Percentiles rank a stretch among this genome's conserved stretches.
Evolutionary conservation across 2,329 filamentous ascomycete genomes (phyloP).

Genomic region (Fusarium brevicatenulatum): DNA sequence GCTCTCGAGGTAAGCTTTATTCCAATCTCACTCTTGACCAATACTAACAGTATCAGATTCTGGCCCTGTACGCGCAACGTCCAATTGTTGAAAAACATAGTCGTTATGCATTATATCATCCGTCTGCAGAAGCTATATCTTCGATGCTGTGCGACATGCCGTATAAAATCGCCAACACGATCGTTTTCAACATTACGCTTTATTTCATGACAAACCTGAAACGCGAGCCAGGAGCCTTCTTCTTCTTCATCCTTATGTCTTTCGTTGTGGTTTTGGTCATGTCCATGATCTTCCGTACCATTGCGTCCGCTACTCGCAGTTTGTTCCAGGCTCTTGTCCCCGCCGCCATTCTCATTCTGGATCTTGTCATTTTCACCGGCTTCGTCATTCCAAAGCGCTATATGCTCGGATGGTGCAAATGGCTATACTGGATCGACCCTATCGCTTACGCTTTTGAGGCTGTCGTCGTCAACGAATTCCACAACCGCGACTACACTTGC

Average conservation of each 20-base stretch:
- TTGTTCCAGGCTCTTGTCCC: slow-evolving; percentile 46
- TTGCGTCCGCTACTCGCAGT: slow-evolving; percentile 43
- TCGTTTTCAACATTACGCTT: slow-evolving; percentile 81
- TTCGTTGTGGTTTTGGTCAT: slow-evolving; percentile 77
- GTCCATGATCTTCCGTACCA: slow-evolving; percentile 69
- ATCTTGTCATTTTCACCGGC: slow-evolving; percentile 73
- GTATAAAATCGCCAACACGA: slow-evolving; percentile 76
- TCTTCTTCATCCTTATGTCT: slow-evolving; percentile 83
- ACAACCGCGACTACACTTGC: slow-evolving; percentile 68
- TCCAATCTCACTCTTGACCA: fast-evolving
- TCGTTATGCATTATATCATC: slow-evolving; percentile 89
- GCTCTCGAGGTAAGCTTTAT: slow-evolving; percentile 71
- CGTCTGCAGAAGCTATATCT: slow-evolving; percentile 85
- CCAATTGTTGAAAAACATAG: slow-evolving; percentile 92
- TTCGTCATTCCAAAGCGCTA: slow-evolving; percentile 73
- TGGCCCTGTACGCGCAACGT: slow-evolving; percentile 87
- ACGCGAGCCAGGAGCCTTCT: slow-evolving; percentile 79
- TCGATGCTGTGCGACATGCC: slow-evolving; percentile 90
- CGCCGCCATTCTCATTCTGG: slow-evolving; percentile 44
- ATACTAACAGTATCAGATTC: slow-evolving; percentile 62
- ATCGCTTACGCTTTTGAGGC: slow-evolving; percentile 84
- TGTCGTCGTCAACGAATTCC: slow-evolving; percentile 86
- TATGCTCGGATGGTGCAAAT: slow-evolving; percentile 83
- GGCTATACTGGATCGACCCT: slow-evolving; percentile 85
- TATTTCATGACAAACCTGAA: slow-evolving; percentile 91